Evolutionary conservation across 2,329 filamentous ascomycete species (phyloP), one percentile per base, ranked within the genome.

Genomic region (Calonectria naviculata): DNA sequence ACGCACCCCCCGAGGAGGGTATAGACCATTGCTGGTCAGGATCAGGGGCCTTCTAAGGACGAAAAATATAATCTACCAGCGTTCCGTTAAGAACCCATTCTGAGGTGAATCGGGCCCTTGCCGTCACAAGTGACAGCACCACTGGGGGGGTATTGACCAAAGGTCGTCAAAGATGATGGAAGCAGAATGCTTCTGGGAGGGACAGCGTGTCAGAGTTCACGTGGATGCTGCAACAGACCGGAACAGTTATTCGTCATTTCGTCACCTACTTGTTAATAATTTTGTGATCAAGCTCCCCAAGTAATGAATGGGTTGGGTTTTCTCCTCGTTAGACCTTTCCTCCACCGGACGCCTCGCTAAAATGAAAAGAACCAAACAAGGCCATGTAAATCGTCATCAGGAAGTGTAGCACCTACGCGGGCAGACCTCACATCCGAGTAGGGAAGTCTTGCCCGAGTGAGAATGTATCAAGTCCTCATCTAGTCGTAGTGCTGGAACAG

Each of bases 71-170:
- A 85, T 93, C 87, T 95, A 81, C 93, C 93, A 94, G 93, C 91
- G 93, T 91, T 94, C 93, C 93, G 93, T 94, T 94, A 93, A 92
- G 92, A 87, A 88, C 89, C 87, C 85, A 88, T 90, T 89, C 90
- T 93, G 87, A 86, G 89, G 81, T 88, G 87, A 91, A 89, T 87
- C 85, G 85, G 89, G 91, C 86, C 89, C 93, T 89, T 92, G 93
- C 92, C 89, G 88, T 88, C 92, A 89, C 89, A 89, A 80, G 85
- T 87, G 91, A 90, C 89, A 91, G 92, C 92, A 93, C 91, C 93
- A 90, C 87, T 93, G 92, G 92, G 85, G 49, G 71, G 70, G 38
- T 42, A 54, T 46, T 67, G 31, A 26, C 47, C 58, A 52, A 49
- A 34, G 42, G 38, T 58, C 47, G 34, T 29, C 44, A 7, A 21